Evolutionary conservation across 1,284 basidiomycete species (phyloP), one percentile per base, ranked within the genome.

Genomic region (Ustilago loliicola): DNA sequence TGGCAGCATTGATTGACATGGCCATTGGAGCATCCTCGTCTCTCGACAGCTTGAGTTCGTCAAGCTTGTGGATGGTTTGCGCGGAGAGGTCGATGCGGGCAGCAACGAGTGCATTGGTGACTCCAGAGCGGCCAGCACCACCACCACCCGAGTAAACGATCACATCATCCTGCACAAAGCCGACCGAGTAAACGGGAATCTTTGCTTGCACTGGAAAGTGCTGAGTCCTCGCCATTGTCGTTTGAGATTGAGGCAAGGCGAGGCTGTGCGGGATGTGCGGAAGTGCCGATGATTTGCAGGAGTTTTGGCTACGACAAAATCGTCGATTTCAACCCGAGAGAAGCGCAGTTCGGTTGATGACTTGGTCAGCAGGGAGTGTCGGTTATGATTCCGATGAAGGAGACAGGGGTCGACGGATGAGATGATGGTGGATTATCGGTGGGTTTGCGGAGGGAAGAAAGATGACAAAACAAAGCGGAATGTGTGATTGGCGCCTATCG

Each of bases 11-110:
- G 60, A 83, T 68, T 11, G 83, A 68, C 64, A 85, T 65, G 51
- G 81, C 79, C 83, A 85, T 85, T 1, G 84, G 84, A 30, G 84
- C 84, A 59, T 86, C 84, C 50, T 86, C 83, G 27, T 83, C 76
- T 17, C 78, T 32, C 10, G 77, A 77, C 21, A 86, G 79, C 32
- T 65, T 78, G 50, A 83, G 48, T 25, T 83, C 72, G 32, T 76
- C 72, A 10, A 77, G 71, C 57, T 69, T 61, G 29, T 66, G 56
- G 17, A 77, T 70, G 19, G 61, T 58, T 36, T 77, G 70, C 13
- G 63, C 47, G 7, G 66, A 8, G 10, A 70, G 59, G 23, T 72
- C 63, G 23, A 77, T 56, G 4, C 57, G 66, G 1, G 70, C 75
- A 42, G 75, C 75, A 8, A 85, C 81, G 36, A 86, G 70, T 2